Conservation (phyloP, 1,284 basidiomycete genomes). For the Tremellales sp. region DNA sequence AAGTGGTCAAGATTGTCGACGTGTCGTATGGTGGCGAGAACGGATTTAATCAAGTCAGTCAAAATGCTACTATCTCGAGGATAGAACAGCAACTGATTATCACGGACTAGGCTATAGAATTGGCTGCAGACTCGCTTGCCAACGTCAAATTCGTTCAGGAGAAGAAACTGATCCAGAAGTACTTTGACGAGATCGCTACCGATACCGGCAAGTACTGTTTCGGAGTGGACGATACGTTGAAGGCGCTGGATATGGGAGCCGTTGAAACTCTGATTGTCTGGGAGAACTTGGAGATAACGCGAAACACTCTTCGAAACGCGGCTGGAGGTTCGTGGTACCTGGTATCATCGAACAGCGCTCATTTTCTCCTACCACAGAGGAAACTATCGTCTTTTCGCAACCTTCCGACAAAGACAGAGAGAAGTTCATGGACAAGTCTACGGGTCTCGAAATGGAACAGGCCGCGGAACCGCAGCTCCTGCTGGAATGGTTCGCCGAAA, state of each 20-base stretch:
- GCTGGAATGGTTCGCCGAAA: constrained; percentile 97
- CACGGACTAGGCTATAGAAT: constrained; percentile 76
- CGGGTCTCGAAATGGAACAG: constrained; percentile 93
- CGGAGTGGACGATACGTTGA: constrained; percentile 94
- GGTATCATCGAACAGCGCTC: not conserved
- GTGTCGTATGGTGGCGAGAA: constrained; percentile 99
- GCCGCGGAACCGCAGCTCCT: constrained; percentile 70
- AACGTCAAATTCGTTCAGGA: constrained; percentile 99
- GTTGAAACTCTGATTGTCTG: constrained; percentile 97
- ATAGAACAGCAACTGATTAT: not conserved
- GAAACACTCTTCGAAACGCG: constrained; percentile 81
- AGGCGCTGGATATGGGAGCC: constrained; percentile 92
- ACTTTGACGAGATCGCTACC: constrained; percentile 99
- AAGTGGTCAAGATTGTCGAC: constrained; percentile 96
- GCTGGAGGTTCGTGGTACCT: constrained; percentile 60
- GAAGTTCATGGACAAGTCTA: constrained; percentile 92
- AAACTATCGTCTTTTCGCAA: constrained; percentile 65
- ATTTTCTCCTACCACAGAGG: constrained; percentile 56
- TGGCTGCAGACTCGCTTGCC: constrained; percentile 88
- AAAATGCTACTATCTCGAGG: too few relatives aligned
- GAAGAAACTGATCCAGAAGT: constrained; percentile 93
- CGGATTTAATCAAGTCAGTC: constrained; percentile 87
- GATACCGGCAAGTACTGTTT: constrained; percentile 98
- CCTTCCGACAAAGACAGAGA: constrained; percentile 72
- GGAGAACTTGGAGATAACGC: constrained; percentile 90